Base-by-base conservation (phyloP, 2,329 filamentous ascomycete genomes). In the Ophiostoma australiae region DNA sequence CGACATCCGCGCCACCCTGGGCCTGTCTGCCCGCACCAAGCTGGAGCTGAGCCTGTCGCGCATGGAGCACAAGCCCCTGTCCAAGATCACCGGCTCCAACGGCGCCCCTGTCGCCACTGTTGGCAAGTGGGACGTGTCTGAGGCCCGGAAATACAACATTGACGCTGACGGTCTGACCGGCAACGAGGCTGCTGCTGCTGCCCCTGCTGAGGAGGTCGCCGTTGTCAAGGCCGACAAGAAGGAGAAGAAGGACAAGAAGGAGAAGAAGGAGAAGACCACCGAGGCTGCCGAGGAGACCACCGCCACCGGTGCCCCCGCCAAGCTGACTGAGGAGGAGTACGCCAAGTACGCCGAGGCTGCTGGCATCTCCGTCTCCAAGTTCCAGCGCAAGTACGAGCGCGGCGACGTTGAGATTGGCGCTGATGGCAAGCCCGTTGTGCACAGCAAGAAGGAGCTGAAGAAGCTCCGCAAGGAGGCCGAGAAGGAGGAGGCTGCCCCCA, bases 111-210 rank as follows among this genome's bases (percentile, higher is more conserved):
- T 82, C 8, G 79, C 82, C 55, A 81, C 83, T 61, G 82, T 85
- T 71, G 88, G 89, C 76, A 97, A 97, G 82, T 96, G 92, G 86
- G 91, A 94, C 74, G 85, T 99, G 77, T 97, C 96, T 83, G 93
- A 97, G 80, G 91, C 91, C 13, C 87, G 92, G 78, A 95, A 94
- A 81, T 99, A 99, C 86, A 98, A 98, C 80, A 86, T 88, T 68
- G 94, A 98, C 78, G 95, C 93, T 70, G 95, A 99, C 80, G 94
- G 93, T 74, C 83, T 97, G 69, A 84, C 84, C 72, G 88, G 87
- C 67, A 87, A 92, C 76, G 90, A 90, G 75, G 85, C 87, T 17
- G 85, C 89, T 55, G 85, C 84, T 17, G 82, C 82, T 37, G 37
- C 37, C 7, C 41, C 37, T 31, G 67, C 41, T 8, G 72, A 70